Base-by-base conservation (phyloP, 805 yeast species). In the Grigorovia yakushimaensis region DNA sequence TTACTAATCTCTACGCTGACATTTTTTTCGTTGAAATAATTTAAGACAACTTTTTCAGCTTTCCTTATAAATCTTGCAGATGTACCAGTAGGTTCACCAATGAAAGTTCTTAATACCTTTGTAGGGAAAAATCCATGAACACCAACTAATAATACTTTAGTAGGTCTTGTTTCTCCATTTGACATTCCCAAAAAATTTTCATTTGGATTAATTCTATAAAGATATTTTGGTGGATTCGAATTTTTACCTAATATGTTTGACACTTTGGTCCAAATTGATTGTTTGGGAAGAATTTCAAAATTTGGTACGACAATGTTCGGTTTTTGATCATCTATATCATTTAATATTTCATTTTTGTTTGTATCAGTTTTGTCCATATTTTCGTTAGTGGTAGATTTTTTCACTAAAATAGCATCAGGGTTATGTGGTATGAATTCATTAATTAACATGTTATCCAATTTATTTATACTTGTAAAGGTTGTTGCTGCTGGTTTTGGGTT, bases 121-220 rank as follows among this genome's bases (percentile, higher is more conserved):
- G 88, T 84, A 0, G 98, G 98, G 69, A 93, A 91, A 59, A 89
- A 91, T 0, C 98, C 98, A 67, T 91, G 98, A 1, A 91, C 89
- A 0, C 98, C 98, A 49, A 91, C 79, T 35, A 93, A 83, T 27
- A 91, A 73, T 0, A 85, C 85, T 52, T 80, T 78, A 48, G 77
- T 76, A 36, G 78, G 70, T 43, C 50, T 52, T 17, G 46, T 49
- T 5, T 49, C 54, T 11, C 54, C 54, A 20, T 56, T 45, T 1
- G 62, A 52, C 21, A 64, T 24, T 9, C 48, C 45, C 18, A 47
- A 42, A 6, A 62, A 47, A 33, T 51, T 57, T 4, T 49, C 49
- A 1, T 45, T 41, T 1, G 66, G 54, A 41, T 51, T 47, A 19
- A 50, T 43, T 33, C 53, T 47, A 35, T 49, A 50, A 4, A 60